A percentile compares a stretch with the other conserved stretches of the same genome.
phyloP scores from a whole-genome alignment of 352 stramenopile species.

The Pilasporangium apinafurcum region DNA sequence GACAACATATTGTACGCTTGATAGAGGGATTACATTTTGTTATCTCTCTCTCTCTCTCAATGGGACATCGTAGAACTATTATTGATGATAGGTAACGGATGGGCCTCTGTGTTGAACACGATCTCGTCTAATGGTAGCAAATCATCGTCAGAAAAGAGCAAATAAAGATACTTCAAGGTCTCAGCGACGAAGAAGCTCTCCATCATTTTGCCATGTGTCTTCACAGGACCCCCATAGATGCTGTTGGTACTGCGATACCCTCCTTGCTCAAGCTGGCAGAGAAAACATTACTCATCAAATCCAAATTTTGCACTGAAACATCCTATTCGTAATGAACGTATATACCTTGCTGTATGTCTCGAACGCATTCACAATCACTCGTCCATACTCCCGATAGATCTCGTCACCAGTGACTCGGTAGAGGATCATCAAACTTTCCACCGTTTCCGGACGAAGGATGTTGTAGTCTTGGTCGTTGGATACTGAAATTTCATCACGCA shows the following conservation, averaged over 20 bases:
- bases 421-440: slow-evolving; percentile 88
- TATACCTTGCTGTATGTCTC: slow-evolving; percentile 67
- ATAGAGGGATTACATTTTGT: too few relatives aligned
- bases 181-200: slow-evolving; percentile 90
- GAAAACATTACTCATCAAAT: neutral
- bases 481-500: slow-evolving; percentile 11
- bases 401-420: slow-evolving; percentile 78
- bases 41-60: too few relatives aligned
- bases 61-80: too few relatives aligned
- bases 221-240: slow-evolving; percentile 29
- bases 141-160: slow-evolving; percentile 79
- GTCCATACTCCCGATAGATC: slow-evolving; percentile 74
- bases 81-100: slow-evolving; percentile 56
- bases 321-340: too few relatives aligned
- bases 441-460: slow-evolving; percentile 77
- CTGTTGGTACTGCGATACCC: slow-evolving; percentile 66
- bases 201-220: slow-evolving; percentile 41
- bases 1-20: too few relatives aligned
- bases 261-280: slow-evolving; percentile 21
- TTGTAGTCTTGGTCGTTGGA: slow-evolving; percentile 41
- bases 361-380: slow-evolving; percentile 73
- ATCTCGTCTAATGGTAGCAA: slow-evolving; percentile 62
- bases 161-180: slow-evolving; percentile 91
- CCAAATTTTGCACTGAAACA: too few relatives aligned
- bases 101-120: slow-evolving; percentile 85